Base-by-base conservation (phyloP, 352 stramenopile species). In the Pilasporangium apinafurcum region DNA sequence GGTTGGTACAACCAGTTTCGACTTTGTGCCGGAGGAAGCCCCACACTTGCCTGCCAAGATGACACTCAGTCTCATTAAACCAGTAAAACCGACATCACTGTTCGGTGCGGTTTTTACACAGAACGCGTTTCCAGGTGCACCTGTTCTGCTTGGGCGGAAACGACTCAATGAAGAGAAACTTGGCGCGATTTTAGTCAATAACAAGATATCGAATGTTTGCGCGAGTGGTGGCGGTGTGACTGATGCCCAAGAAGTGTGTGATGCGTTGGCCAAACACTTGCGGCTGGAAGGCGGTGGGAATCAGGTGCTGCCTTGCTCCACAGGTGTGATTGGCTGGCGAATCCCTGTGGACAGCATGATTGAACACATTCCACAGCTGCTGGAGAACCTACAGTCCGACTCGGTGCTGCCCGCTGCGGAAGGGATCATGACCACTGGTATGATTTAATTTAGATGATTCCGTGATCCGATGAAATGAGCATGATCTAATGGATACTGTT, bases 201-300 rank as follows among this genome's bases (percentile, higher is more conserved):
- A 99, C 71, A 99, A 99, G 73, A 97, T 99, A 48, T 98, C 95
- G 22, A 99, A 99, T 62, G 96, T 99, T 14, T 98, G 95, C 48
- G 92, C 95, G 17, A 94, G 84, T 48, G 81, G 83, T n/a, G 89
- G 92, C 28, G 88, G 94, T 43, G 76, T 96, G 25, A 78, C 78
- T n/a, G 92, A 98, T 50, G 80, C 94, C 4, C 83, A 98, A 61
- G 75, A 90, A 25, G 85, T 99, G 5, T 98, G 95, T 56, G 73
- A 94, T 26, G 82, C 86, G 17, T 68, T 98, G 29, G 90, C 95
- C 24, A 95, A 74, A 69, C 78, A 72, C 71, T 89, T 78, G 75
- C 84, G 64, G 40, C 74, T 98, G 10, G 68, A 82, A 7, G n/a
- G n/a, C n/a, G 71, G 64, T 37, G 87, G 87, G 18, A 64, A 74